Evolutionary conservation across 108 stramenopile species (phyloP), one percentile per base, ranked within the genome.

Genomic region (Asterionellopsis glacialis): DNA sequence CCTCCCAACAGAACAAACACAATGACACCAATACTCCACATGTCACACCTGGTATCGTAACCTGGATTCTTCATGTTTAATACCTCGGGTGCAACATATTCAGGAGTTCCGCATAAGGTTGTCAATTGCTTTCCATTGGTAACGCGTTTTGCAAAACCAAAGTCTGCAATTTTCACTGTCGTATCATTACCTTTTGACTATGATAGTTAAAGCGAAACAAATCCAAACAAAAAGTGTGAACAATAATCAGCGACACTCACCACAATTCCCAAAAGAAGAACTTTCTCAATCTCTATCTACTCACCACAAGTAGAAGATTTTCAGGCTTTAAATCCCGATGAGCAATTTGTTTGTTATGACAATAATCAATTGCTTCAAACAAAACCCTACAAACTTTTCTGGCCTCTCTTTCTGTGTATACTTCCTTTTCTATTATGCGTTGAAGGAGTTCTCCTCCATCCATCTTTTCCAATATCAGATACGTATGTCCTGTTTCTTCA

Each of bases 11-110:
- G 62, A 40, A 98, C 94, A 72, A 87, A 98, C 0, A 81, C 69
- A 43, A 98, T 93, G 13, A 98, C 98, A n/a, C 98, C 98, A 33
- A 96, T 67, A 38, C 84, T 80, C 98, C 98, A 98, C 86, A 96
- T 88, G 55, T 97, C 96, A 28, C 68, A 59, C 33, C 81, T 59
- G 38, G 72, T 72, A 50, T 85, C 90, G 47, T 92, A 88, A 26
- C 73, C 75, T 33, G 57, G 45, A 43, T 19, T 56, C 19, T 72
- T 57, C 9, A 83, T 38, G 38, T 82, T 70, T 16, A 82, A 59
- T 19, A 91, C 79, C 58, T 91, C 90, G 7, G 86, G 89, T 4
- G 74, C 79, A 56, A 85, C 77, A 28, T 77, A 84, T 1, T 77
- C 77, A 24, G 90, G 75, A 3, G 90, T 86, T 61, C 90, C 90